phyloP scores from a whole-genome alignment of 1,139 yeast species.

The Sugiyamaella xylanicola region DNA sequence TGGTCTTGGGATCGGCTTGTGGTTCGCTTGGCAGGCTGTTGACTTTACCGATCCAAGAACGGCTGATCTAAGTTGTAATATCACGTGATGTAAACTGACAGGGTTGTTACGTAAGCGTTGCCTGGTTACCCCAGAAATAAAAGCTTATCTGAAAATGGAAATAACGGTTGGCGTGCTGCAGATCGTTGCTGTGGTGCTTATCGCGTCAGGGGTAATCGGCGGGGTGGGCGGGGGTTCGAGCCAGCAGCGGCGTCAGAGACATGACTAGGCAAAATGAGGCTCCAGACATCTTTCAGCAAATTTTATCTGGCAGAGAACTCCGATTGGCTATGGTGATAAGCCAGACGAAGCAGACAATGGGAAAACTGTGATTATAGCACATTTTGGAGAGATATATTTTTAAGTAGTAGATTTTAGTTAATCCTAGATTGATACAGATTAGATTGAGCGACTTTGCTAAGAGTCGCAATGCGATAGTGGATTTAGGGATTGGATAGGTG shows the following conservation, averaged over 20 bases:
- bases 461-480: background rate
- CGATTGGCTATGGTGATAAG: too few species aligned
- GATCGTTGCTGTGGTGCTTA: conserved; percentile 7
- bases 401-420: background rate
- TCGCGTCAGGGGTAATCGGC: conserved; percentile 18
- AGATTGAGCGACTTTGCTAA: background rate
- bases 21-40: too few species aligned
- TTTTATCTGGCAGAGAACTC: too few species aligned
- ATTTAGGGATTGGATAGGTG: background rate
- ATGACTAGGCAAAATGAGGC: too few species aligned
- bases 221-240: background rate
- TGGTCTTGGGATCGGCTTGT: too few species aligned
- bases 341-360: too few species aligned
- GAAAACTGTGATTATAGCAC: too few species aligned
- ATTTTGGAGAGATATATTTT: background rate
- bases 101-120: background rate
- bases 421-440: background rate
- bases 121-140: conserved; percentile 12
- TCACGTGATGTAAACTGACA: conserved; percentile 7
- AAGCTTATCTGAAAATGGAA: conserved; percentile 8
- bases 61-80: background rate
- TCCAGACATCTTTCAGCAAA: too few species aligned
- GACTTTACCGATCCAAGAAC: too few species aligned
- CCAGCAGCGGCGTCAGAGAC: background rate
- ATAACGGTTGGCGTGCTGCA: conserved; percentile 9